Percentiles rank a stretch among this genome's conserved stretches.
phyloP scores from a whole-genome alignment of 768 basidiomycete genomes.

The Hypsizygus marmoreus region DNA sequence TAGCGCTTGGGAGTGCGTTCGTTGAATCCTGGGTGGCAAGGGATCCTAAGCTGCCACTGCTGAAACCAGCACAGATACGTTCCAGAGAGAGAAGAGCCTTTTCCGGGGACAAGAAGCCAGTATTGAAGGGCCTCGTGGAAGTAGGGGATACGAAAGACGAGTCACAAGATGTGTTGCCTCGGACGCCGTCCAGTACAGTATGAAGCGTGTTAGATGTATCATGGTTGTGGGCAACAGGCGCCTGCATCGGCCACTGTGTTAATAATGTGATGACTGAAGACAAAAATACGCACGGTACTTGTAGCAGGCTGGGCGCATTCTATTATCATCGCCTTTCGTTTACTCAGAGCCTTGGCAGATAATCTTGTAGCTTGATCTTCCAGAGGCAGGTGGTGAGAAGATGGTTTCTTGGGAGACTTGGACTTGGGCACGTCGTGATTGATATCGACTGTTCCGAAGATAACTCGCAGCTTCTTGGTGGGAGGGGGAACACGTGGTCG shows the following conservation, averaged over 20 bases:
- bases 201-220: too few species aligned
- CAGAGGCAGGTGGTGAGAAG: too few species aligned
- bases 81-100: conserved; percentile 24
- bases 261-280: too few species aligned
- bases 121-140: background rate
- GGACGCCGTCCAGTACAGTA: too few species aligned
- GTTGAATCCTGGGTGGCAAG: too few species aligned
- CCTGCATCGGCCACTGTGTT: too few species aligned
- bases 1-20: too few species aligned
- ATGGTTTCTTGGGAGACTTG: background rate
- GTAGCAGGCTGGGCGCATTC: background rate
- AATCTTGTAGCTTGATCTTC: conserved; percentile 5
- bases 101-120: conserved; percentile 13
- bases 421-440: conserved; percentile 5
- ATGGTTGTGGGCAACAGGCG: too few species aligned
- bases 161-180: too few species aligned
- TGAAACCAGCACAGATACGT: conserved; percentile 26
- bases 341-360: conserved; percentile 21
- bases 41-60: conserved; percentile 37
- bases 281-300: too few species aligned
- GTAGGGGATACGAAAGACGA: too few species aligned
- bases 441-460: conserved; percentile 15
- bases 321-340: conserved; percentile 24
- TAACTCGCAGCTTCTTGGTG: conserved; percentile 9
- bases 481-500: conserved; percentile 1